These are phyloP conservation scores for Sanghuangporus sanghuang DNA, from an alignment of 1,284 basidiomycete genomes.

Conservation along the genomic window DNA sequence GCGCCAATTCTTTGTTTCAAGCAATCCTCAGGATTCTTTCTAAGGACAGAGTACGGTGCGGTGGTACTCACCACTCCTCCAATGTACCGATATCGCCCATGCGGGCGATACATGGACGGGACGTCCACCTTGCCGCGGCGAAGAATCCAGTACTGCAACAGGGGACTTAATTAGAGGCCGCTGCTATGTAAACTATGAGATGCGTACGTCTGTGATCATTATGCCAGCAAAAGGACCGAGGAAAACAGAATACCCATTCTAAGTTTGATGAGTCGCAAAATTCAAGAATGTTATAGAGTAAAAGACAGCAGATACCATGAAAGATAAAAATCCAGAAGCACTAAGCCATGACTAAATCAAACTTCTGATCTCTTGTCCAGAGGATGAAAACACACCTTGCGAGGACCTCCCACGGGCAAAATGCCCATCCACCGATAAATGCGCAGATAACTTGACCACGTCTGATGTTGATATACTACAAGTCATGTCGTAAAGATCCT, in stretches of 20 bases:
- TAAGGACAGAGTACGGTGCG: slow-evolving; percentile 1
- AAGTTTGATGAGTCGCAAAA: not conserved
- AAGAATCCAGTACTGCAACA: slow-evolving; percentile 56
- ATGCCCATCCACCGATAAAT: slow-evolving; percentile 62
- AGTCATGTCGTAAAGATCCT: slow-evolving; percentile 15
- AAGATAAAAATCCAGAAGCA: slow-evolving; percentile 42
- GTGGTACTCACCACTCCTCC: slow-evolving; percentile 50
- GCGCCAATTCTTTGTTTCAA: slow-evolving; percentile 58
- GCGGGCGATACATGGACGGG: slow-evolving; percentile 64
- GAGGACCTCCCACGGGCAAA: slow-evolving; percentile 58
- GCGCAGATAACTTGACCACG: slow-evolving; percentile 73
- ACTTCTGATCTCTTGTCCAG: slow-evolving; percentile 3
- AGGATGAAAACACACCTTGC: slow-evolving; percentile 25
- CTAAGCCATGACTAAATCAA: slow-evolving; percentile 27
- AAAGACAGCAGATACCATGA: slow-evolving; percentile 32
- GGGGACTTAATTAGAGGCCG: not conserved
- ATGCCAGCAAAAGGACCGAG: slow-evolving; percentile 70
- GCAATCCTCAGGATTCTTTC: not conserved
- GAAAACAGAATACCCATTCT: slow-evolving; percentile 67
- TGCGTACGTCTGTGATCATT: slow-evolving; percentile 63
- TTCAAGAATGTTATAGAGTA: not conserved
- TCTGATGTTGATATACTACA: slow-evolving; percentile 63
- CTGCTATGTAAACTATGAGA: not conserved
- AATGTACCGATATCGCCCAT: slow-evolving; percentile 59
- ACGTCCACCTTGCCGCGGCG: slow-evolving; percentile 61